Conservation (phyloP, 139 green algal species). For the Ettlia oleoabundans region DNA sequence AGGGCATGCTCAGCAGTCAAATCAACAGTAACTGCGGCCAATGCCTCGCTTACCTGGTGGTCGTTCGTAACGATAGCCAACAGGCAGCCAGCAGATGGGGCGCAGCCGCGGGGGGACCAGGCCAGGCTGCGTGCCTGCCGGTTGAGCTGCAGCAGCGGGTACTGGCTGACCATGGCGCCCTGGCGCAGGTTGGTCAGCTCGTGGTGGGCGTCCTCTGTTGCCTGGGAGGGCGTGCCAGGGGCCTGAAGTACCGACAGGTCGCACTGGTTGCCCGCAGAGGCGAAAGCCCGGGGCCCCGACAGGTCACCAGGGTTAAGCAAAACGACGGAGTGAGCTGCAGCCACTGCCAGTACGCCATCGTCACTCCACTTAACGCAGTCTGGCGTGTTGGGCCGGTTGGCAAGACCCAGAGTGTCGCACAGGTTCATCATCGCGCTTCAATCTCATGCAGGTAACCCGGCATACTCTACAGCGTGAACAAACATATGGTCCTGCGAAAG, state of each 20-base stretch:
- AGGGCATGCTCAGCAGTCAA: too few species aligned
- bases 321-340: slow-evolving; percentile 26
- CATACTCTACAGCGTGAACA: too few species aligned
- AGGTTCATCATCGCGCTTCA: neutral
- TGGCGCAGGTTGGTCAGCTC: slow-evolving; percentile 27
- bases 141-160: neutral
- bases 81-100: slow-evolving; percentile 39
- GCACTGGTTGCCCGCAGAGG: neutral
- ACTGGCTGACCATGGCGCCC: slow-evolving; percentile 7
- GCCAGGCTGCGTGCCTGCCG: slow-evolving; percentile 12
- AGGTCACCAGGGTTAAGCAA: slow-evolving; percentile 53
- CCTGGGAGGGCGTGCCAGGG: neutral
- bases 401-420: neutral
- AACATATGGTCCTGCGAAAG: too few species aligned
- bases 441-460: too few species aligned
- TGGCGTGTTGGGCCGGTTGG: neutral
- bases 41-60: slow-evolving; percentile 41
- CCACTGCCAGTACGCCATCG: slow-evolving; percentile 62
- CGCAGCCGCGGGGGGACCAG: slow-evolving; percentile 45
- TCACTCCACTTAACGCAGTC: slow-evolving; percentile 56
- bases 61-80: slow-evolving; percentile 49
- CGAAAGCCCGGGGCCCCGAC: slow-evolving; percentile 45
- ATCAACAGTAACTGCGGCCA: too few species aligned
- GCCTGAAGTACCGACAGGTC: neutral
- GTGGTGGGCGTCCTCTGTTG: neutral